These are phyloP conservation scores for Cryphonectria nitschkei DNA, from an alignment of 2,329 filamentous ascomycete genomes.

Conservation along the genomic window DNA sequence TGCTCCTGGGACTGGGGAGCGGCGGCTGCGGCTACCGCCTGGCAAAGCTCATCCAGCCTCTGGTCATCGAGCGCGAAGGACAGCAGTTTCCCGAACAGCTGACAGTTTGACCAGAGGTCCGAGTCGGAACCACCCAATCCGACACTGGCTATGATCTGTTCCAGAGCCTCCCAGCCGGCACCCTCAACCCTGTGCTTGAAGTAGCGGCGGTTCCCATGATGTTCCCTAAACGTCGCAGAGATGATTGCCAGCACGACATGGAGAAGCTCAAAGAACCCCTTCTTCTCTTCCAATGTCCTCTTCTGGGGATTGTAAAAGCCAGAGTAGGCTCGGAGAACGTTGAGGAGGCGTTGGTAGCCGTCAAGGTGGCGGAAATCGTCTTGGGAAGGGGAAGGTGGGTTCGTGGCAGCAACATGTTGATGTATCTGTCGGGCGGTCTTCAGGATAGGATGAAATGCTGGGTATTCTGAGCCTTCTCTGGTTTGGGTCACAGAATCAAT, in stretches of 20 bases:
- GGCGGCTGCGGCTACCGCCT: conserved; percentile 44
- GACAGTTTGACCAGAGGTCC: conserved; percentile 69
- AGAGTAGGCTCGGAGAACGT: conserved; percentile 70
- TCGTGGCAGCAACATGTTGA: conserved; percentile 58
- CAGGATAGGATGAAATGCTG: conserved; percentile 52
- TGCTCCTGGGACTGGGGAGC: conserved; percentile 13
- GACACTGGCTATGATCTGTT: conserved; percentile 72
- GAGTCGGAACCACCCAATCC: conserved; percentile 67
- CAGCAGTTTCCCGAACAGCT: conserved; percentile 81
- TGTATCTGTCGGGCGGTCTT: conserved; percentile 67
- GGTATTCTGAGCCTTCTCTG: conserved; percentile 47
- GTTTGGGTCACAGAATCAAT: conserved; percentile 43
- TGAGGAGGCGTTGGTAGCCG: conserved; percentile 77
- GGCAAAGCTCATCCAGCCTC: conserved; percentile 70
- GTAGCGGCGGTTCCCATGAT: conserved; percentile 86
- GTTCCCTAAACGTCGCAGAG: conserved; percentile 73
- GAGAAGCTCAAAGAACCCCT: conserved; percentile 68
- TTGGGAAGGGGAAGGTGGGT: conserved; percentile 58
- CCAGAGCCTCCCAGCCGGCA: conserved; percentile 77
- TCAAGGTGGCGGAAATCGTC: conserved; percentile 82
- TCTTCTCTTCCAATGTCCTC: conserved; percentile 64
- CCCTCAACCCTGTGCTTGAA: conserved; percentile 77
- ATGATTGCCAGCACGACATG: conserved; percentile 74
- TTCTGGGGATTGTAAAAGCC: conserved; percentile 75
- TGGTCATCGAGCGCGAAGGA: conserved; percentile 82